Conservation (phyloP, 2,329 filamentous ascomycete species). For the Huntiella abstrusa region DNA sequence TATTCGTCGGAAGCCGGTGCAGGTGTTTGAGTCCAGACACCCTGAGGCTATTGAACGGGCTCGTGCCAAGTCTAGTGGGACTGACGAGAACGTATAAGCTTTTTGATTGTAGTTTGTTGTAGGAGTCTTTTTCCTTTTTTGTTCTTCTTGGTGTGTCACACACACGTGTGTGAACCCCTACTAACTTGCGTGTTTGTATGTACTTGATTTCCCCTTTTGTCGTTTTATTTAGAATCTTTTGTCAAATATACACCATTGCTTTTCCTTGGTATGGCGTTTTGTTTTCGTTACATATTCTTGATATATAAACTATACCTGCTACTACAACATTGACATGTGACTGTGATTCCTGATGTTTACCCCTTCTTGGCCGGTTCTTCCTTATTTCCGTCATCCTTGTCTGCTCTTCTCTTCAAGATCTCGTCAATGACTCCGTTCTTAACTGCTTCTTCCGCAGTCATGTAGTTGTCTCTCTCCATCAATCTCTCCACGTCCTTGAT, state of each 20-base stretch:
- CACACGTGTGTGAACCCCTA: background rate
- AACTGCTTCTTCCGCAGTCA: constrained; percentile 73
- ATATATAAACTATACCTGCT: too few species aligned
- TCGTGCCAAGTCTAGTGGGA: background rate
- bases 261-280: too few species aligned
- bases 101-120: background rate
- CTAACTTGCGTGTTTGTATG: background rate
- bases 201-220: background rate
- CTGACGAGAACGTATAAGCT: constrained; percentile 7
- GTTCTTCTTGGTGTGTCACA: background rate
- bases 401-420: constrained; percentile 34
- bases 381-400: background rate
- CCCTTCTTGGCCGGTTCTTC: background rate
- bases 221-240: background rate
- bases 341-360: background rate
- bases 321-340: too few species aligned
- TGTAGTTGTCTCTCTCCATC: constrained; percentile 94
- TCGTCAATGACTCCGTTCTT: constrained; percentile 85
- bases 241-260: too few species aligned
- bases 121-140: background rate
- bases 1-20: constrained; percentile 23
- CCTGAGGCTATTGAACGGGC: background rate
- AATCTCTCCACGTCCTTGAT: constrained; percentile 68
- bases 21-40: constrained; percentile 16
- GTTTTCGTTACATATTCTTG: too few species aligned